Conservation (phyloP, 305 asterid genomes). For the Striga hermonthica region DNA sequence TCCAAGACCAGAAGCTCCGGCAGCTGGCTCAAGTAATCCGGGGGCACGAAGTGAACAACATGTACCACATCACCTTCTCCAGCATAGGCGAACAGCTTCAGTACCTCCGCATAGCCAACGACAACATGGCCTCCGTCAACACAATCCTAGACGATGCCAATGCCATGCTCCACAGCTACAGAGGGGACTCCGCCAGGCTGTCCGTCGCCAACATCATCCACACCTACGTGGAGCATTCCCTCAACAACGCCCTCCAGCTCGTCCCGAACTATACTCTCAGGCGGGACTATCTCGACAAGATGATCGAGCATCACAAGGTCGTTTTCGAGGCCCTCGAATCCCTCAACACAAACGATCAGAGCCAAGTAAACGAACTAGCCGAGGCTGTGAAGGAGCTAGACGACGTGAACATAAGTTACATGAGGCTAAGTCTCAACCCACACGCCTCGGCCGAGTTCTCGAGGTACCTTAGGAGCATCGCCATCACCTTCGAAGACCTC, state of each 20-base stretch:
- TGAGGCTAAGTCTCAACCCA: background rate
- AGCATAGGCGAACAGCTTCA: background rate
- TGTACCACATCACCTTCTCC: background rate
- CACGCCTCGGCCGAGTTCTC: background rate
- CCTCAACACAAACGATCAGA: background rate
- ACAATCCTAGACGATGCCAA: background rate
- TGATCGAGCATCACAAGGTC: background rate
- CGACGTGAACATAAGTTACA: background rate
- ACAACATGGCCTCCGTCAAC: background rate
- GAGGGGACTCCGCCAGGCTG: background rate
- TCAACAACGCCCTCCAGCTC: slow-evolving; percentile 12
- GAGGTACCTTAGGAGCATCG: background rate
- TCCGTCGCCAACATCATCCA: background rate
- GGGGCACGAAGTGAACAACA: background rate
- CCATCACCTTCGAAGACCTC: background rate
- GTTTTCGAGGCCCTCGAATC: background rate
- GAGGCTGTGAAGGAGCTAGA: background rate
- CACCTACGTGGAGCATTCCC: background rate
- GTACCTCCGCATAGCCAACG: background rate
- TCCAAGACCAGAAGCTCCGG: background rate
- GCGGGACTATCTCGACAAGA: background rate
- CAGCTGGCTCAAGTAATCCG: background rate
- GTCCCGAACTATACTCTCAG: background rate
- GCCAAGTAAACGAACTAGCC: background rate
- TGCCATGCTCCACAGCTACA: background rate